Evolutionary conservation across 208 protist species (phyloP).

Genomic region (Paratrypanosoma confusum): DNA sequence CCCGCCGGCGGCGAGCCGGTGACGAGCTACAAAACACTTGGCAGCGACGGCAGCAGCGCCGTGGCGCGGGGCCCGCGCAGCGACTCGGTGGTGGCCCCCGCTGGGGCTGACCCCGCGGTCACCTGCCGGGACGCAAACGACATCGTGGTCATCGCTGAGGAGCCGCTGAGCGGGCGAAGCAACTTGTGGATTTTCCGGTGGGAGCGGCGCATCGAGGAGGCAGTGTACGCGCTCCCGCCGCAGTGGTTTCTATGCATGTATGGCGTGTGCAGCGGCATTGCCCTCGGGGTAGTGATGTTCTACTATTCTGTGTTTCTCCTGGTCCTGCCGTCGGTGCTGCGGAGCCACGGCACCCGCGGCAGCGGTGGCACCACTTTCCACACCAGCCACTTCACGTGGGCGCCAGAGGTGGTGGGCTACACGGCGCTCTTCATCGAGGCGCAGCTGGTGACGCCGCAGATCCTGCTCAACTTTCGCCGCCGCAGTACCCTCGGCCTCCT

Average conservation of each 20-base stretch:
- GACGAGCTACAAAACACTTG: neutral
- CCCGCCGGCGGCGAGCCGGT: neutral
- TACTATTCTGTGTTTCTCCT: conserved; percentile 18
- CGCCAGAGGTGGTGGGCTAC: conserved; percentile 45
- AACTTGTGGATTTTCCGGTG: too few relatives aligned
- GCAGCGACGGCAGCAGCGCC: neutral
- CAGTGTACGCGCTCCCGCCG: conserved; percentile 16
- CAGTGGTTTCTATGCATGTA: conserved; percentile 16
- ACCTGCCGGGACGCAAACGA: neutral
- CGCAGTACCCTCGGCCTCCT: conserved; percentile 50
- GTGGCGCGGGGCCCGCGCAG: neutral
- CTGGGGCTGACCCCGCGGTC: neutral
- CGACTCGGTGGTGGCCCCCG: too few relatives aligned
- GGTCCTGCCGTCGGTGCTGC: neutral
- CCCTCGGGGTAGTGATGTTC: conserved; percentile 16
- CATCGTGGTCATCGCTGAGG: conserved; percentile 6
- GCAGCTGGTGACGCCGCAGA: conserved; percentile 59
- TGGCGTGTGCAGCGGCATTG: conserved; percentile 2
- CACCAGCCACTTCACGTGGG: neutral
- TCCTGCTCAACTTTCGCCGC: conserved; percentile 56
- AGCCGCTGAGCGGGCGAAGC: too few relatives aligned
- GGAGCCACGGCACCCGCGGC: neutral
- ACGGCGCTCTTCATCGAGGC: conserved; percentile 48
- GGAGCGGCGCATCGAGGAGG: conserved; percentile 17
- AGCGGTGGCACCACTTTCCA: too few relatives aligned